Evolutionary conservation across 495 filamentous ascomycete species (phyloP).

Genomic region (Durotheca rogersii): DNA sequence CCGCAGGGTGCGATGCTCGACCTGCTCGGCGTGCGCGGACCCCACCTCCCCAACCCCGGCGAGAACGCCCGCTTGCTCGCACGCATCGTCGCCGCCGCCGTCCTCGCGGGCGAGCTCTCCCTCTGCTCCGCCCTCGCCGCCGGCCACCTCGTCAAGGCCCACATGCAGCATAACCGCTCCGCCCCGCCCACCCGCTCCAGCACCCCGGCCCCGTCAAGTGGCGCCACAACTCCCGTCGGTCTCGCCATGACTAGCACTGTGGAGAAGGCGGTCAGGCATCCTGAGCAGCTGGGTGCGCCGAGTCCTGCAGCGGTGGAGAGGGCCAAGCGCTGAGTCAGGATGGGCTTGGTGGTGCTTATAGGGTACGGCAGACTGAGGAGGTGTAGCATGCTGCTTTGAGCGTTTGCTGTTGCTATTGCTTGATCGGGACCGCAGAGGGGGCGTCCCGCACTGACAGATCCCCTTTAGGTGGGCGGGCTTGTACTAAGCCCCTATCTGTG

Average conservation of each 20-base stretch:
- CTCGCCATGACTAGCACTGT: constrained; percentile 43
- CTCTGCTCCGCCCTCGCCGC: constrained; percentile 89
- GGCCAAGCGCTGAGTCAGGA: too few species aligned
- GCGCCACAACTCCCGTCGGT: constrained; percentile 43
- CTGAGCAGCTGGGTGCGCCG: too few species aligned
- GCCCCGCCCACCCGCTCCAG: constrained; percentile 67
- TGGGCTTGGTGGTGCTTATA: too few species aligned
- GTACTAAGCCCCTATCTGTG: too few species aligned
- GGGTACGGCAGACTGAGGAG: too few species aligned
- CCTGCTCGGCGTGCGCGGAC: constrained; percentile 86
- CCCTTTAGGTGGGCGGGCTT: too few species aligned
- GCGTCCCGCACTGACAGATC: too few species aligned
- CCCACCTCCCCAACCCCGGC: constrained; percentile 83
- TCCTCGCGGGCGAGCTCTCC: constrained; percentile 86
- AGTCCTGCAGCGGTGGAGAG: too few species aligned
- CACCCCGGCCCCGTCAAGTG: constrained; percentile 62
- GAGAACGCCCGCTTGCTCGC: constrained; percentile 89
- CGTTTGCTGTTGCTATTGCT: too few species aligned
- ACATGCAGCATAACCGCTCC: constrained; percentile 96
- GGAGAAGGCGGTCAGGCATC: constrained; percentile 31
- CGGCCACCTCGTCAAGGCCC: constrained; percentile 86
- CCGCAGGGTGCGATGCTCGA: constrained; percentile 96
- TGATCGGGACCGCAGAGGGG: too few species aligned
- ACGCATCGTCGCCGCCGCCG: constrained; percentile 80
- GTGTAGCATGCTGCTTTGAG: too few species aligned